Evolutionary conservation across 305 asterid genomes (phyloP).

Genomic region (Fraxinus velutina): DNA sequence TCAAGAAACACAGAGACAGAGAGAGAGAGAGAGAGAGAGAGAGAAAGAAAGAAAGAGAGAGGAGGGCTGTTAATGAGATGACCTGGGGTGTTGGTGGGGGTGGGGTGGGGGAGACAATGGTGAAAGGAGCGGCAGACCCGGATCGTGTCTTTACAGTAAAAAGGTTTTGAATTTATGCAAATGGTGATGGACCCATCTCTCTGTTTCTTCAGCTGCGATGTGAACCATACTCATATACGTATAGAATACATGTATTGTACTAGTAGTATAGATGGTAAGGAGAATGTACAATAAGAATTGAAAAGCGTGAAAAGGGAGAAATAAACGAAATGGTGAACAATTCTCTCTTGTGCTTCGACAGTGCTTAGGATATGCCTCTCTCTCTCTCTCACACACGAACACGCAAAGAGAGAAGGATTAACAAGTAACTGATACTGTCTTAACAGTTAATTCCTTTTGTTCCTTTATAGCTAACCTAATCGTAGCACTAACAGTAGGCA

Average conservation of each 20-base stretch:
- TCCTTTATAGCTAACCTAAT: background rate
- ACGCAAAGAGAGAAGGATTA: slow-evolving; percentile 20
- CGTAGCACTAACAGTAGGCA: background rate
- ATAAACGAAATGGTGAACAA: slow-evolving; percentile 15
- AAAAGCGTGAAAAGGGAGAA: slow-evolving; percentile 19
- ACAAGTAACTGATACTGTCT: background rate
- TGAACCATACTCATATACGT: background rate
- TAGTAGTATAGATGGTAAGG: background rate
- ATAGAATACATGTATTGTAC: slow-evolving; percentile 12
- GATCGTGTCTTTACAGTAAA: slow-evolving; percentile 46
- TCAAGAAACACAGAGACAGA: background rate
- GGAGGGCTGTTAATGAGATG: background rate
- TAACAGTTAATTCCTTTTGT: background rate
- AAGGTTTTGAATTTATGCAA: slow-evolving; percentile 38
- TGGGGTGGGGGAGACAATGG: slow-evolving; percentile 21
- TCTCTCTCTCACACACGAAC: slow-evolving; percentile 6
- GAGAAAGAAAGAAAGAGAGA: background rate
- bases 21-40: background rate
- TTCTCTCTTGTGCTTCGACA: slow-evolving; percentile 21
- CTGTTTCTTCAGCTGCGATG: slow-evolving; percentile 23
- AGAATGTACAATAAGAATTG: background rate
- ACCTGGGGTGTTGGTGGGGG: background rate
- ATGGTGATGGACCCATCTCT: slow-evolving; percentile 53
- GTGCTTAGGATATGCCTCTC: slow-evolving; percentile 14
- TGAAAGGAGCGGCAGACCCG: slow-evolving; percentile 57